These are phyloP conservation scores for Kandelia obovata DNA, from an alignment of 345 rosid species.

Conservation along the genomic window DNA sequence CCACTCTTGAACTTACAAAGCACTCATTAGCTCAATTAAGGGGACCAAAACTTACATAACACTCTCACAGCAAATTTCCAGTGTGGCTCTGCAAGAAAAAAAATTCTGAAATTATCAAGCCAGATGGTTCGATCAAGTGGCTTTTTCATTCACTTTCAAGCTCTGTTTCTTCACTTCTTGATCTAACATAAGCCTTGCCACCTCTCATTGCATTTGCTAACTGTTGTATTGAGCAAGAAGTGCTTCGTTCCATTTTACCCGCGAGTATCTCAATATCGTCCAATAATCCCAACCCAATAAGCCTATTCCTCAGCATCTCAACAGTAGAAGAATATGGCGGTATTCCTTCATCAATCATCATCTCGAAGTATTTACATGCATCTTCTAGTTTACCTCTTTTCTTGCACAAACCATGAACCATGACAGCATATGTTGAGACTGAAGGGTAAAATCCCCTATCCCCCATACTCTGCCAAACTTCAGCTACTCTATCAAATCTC, in stretches of 20 bases:
- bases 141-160: conserved; percentile 16
- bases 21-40: too few relatives aligned
- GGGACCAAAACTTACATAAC: too few relatives aligned
- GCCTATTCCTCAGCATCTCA: conserved; percentile 67
- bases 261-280: conserved; percentile 65
- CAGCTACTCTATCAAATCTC: conserved; percentile 66
- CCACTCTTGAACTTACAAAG: too few relatives aligned
- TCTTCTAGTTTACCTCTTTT: conserved; percentile 73
- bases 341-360: conserved; percentile 85
- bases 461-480: conserved; percentile 75
- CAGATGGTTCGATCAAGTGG: too few relatives aligned
- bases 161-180: conserved; percentile 23
- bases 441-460: conserved; percentile 65
- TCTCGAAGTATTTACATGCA: conserved; percentile 82
- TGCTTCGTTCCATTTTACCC: conserved; percentile 66
- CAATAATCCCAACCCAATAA: conserved; percentile 51
- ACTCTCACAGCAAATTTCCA: too few relatives aligned
- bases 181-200: conserved; percentile 14
- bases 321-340: conserved; percentile 74
- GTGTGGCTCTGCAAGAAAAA: too few relatives aligned
- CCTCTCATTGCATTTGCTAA: conserved; percentile 67
- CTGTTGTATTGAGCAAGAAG: conserved; percentile 61
- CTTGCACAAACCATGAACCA: conserved; percentile 78
- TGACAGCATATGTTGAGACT: conserved; percentile 70
- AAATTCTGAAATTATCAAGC: too few relatives aligned